Evolutionary conservation across 176 grass and related monocot species (phyloP), one percentile per base, ranked within the genome.

Genomic region (Rhynchospora pubera): DNA sequence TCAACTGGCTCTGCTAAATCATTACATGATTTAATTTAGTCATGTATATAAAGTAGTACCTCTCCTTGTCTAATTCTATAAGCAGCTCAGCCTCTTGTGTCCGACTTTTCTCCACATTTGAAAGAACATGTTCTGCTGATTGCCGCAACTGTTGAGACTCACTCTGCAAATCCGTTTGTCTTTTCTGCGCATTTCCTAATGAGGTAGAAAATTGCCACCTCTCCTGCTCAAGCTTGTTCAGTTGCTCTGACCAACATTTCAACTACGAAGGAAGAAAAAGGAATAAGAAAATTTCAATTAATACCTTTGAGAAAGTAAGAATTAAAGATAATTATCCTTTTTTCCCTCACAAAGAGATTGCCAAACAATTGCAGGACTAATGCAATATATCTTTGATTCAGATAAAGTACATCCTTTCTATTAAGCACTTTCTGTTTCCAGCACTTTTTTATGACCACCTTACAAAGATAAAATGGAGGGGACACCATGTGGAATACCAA

Each of bases 61-160:
- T 93, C 78, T 99, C 97, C 63, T 93, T 89, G 72, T 93, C 86
- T 89, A 93, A 59, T 57, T 99, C 87, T 79, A 93, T 78, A 69
- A 99, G 84, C 26, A 99, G 80, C 78, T 83, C 53, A 23, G 89
- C 82, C 84, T 90, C 82, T 83, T 90, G 85, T 19, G 83, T 15
- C 56, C 91, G 86, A 84, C 88, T 91, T 30, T 21, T 89, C 56
- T 87, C 89, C 53, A 90, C 58, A 77, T 83, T 96, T n/a, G 48
- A 78, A 84, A 93, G 86, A 50, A 83, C 28, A 52, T 72, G 82
- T 83, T 90, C 77, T 59, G 88, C 62, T 9, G 59, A 91, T 85
- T 87, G 82, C n/a, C 83, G 87, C 57, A 89, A 82, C 34, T 83
- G 67, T 55, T 91, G 83, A 78, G 88, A 82, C 48, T 91, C 93